Percentiles rank a stretch among this genome's conserved stretches.
These are phyloP conservation scores for Blakeslea trispora DNA, from an alignment of 371 early-diverging fungal genomes.

Conservation along the genomic window DNA sequence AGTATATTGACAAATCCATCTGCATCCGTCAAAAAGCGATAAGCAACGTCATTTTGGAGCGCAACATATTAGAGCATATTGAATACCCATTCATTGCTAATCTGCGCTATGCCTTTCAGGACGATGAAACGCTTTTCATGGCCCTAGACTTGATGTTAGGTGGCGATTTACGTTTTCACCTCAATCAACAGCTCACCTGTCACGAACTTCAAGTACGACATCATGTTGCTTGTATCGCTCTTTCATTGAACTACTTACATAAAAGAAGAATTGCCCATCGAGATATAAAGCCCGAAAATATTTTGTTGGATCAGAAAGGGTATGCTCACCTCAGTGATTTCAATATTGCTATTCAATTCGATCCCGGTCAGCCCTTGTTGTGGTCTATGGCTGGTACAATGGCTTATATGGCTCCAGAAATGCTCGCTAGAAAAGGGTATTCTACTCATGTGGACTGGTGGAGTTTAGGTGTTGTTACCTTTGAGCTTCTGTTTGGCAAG, in stretches of 20 bases:
- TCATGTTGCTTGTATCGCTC: constrained; percentile 74
- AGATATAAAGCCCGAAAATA: constrained; percentile 91
- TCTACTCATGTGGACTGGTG: constrained; percentile 82
- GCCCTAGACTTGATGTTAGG: constrained; percentile 77
- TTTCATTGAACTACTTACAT: constrained; percentile 74
- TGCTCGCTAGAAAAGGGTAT: constrained; percentile 71
- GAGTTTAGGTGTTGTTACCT: constrained; percentile 83
- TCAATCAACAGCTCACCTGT: constrained; percentile 58
- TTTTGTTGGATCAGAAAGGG: constrained; percentile 80
- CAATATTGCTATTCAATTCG: constrained; percentile 71
- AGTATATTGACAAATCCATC: constrained; percentile 56
- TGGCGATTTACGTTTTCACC: constrained; percentile 82
- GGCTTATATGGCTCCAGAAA: constrained; percentile 81
- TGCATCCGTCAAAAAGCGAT: constrained; percentile 55
- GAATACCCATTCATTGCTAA: constrained; percentile 58
- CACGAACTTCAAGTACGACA: constrained; percentile 72
- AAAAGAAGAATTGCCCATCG: constrained; percentile 59
- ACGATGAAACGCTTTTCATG: constrained; percentile 77
- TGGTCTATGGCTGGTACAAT: constrained; percentile 70
- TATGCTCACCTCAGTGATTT: constrained; percentile 89
- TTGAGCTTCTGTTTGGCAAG: constrained; percentile 76
- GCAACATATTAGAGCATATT: constrained; percentile 47
- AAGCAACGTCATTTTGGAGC: constrained; percentile 54
- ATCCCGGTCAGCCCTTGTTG: constrained; percentile 52
- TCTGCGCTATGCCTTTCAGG: constrained; percentile 76